Base-by-base conservation (phyloP, 306 rosid species). In the Corylus americana region DNA sequence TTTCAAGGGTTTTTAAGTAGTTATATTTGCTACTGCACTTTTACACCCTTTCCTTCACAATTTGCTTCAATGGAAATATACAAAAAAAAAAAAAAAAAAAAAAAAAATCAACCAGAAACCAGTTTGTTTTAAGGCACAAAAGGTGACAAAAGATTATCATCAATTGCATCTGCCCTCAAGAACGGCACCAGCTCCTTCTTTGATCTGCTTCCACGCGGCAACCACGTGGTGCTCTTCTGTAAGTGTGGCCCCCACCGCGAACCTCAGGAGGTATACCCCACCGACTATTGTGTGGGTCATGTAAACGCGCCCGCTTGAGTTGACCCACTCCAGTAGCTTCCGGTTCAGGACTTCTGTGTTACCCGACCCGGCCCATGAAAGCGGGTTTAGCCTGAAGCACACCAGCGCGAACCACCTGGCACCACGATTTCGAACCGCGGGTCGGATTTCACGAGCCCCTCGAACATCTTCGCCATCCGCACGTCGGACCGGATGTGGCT, bases 301-400 rank as follows among this genome's bases (percentile, higher is more conserved):
- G 44, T 84, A 84, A 5, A 53, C 50, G 31, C 27, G 55, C 42
- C 88, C 88, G 1, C 72, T 78, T n/a, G 78, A 77, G 75, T 81
- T 74, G 4, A 74, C 76, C 84, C 81, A 72, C 10, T 80, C 87
- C 5, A 84, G 78, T 49, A 84, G 82, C 74, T 84, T 81, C 74
- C 82, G 62, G 51, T 85, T 81, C 75, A 85, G 25, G 20, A 55
- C 48, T 69, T 78, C 88, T 31, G 55, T 54, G 42, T 31, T 20
- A n/a, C 63, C 42, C 51, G 58, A 17, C 1, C 58, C 64, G 1
- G 68, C 39, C 37, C 7, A 8, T 4, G 71, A 0, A n/a, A 59
- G 59, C 20, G 89, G 90, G 6, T 85, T 84, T 16, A 91, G 59
- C 80, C 88, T 77, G 73, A 91, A 89, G 68, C 93, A 91, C 18